A percentile compares a stretch with the other conserved stretches of the same genome.
Conservation (phyloP, 2,329 filamentous ascomycete genomes). For the Clonostachys chloroleuca region DNA sequence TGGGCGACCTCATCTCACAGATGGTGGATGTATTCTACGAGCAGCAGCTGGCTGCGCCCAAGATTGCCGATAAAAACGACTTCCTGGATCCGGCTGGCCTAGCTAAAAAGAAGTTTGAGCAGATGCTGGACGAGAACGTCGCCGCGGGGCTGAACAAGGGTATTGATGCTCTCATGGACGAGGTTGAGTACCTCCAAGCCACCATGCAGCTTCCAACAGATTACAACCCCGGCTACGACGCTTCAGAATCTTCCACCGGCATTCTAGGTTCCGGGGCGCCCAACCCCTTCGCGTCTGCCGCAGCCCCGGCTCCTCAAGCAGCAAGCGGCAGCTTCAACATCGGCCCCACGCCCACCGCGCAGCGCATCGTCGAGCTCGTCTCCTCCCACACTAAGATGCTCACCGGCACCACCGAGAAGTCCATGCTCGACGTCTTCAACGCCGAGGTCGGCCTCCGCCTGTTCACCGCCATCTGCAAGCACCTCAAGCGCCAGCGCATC, state of each 20-base stretch:
- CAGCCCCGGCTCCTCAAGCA: background rate
- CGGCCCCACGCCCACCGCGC: slow-evolving; percentile 75
- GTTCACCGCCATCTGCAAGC: slow-evolving; percentile 91
- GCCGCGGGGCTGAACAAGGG: slow-evolving; percentile 95
- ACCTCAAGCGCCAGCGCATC: slow-evolving; percentile 92
- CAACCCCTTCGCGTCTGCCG: background rate
- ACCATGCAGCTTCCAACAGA: slow-evolving; percentile 83
- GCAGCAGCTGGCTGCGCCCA: slow-evolving; percentile 80
- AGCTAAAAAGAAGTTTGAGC: slow-evolving; percentile 97
- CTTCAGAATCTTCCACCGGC: slow-evolving; percentile 7
- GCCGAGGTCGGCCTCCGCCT: slow-evolving; percentile 92
- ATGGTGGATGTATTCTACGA: slow-evolving; percentile 99
- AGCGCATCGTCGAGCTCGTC: slow-evolving; percentile 78
- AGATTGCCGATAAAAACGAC: slow-evolving; percentile 87
- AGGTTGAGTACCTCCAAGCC: slow-evolving; percentile 91
- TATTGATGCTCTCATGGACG: slow-evolving; percentile 97
- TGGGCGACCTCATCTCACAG: slow-evolving; percentile 94
- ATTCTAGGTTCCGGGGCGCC: slow-evolving; percentile 9
- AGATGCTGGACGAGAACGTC: slow-evolving; percentile 96
- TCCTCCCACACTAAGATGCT: slow-evolving; percentile 90
- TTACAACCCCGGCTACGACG: slow-evolving; percentile 65
- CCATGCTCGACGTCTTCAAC: slow-evolving; percentile 97
- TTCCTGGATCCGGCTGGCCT: slow-evolving; percentile 89
- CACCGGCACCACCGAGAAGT: slow-evolving; percentile 92
- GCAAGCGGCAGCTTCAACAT: slow-evolving; percentile 24